phyloP scores from a whole-genome alignment of 73 alveolate species.

The Effrenium voratum region DNA sequence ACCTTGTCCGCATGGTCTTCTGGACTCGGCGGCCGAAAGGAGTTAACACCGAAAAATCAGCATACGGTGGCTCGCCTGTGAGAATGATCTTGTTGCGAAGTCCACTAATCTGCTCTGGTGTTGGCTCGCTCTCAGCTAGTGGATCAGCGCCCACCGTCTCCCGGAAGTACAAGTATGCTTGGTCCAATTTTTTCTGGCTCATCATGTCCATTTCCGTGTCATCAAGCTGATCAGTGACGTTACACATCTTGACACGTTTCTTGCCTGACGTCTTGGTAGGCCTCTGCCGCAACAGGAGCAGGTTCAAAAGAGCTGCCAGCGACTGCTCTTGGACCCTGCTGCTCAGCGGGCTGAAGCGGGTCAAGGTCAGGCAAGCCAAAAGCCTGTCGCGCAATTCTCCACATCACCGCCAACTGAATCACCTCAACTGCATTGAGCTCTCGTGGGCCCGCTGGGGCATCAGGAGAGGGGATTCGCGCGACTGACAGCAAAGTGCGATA shows the following conservation, averaged over 20 bases:
- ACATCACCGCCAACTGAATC: too few relatives aligned
- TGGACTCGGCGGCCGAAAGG: conserved; percentile 52
- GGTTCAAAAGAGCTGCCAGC: too few relatives aligned
- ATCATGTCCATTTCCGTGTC: not conserved
- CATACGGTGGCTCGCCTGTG: conserved; percentile 13
- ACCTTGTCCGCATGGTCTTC: not conserved
- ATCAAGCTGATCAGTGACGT: not conserved
- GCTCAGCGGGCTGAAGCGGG: too few relatives aligned
- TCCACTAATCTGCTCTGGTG: not conserved
- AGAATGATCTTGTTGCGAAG: not conserved
- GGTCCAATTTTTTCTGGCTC: not conserved
- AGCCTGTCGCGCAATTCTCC: too few relatives aligned
- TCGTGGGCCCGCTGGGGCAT: too few relatives aligned
- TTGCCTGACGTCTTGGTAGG: not conserved
- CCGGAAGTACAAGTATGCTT: not conserved
- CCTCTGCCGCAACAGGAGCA: too few relatives aligned
- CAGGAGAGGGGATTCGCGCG: too few relatives aligned
- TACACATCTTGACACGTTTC: not conserved
- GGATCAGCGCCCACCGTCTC: conserved; percentile 20
- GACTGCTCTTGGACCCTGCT: too few relatives aligned
- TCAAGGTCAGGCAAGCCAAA: too few relatives aligned
- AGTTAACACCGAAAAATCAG: conserved; percentile 27
- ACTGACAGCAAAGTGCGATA: too few relatives aligned
- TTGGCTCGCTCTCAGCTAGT: conserved; percentile 13
- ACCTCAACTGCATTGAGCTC: too few relatives aligned